Evolutionary conservation across 768 basidiomycete species (phyloP).

Genomic region (Zangia roseola): DNA sequence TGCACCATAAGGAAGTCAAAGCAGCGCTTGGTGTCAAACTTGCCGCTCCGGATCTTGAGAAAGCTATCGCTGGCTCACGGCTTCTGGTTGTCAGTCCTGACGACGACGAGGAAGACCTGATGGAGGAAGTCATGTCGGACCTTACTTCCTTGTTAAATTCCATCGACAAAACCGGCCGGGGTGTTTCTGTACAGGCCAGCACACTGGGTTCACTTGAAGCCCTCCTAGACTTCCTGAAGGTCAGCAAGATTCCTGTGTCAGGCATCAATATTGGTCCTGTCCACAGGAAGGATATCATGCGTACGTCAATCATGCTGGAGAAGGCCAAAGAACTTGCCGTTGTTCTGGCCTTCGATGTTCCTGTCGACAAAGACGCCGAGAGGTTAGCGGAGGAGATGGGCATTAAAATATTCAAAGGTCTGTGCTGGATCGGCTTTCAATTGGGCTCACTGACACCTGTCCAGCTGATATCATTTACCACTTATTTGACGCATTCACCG

Average conservation of each 20-base stretch:
- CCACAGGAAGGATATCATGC: conserved; percentile 93
- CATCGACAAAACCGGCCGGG: conserved; percentile 93
- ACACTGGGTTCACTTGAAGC: conserved; percentile 98
- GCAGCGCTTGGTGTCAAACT: conserved; percentile 97
- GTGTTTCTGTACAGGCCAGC: conserved; percentile 96
- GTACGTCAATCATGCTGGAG: conserved; percentile 90
- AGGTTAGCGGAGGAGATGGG: conserved; percentile 92
- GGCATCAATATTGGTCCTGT: conserved; percentile 98
- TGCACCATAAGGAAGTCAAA: conserved; percentile 96
- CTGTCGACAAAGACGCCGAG: conserved; percentile 92
- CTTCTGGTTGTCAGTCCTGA: conserved; percentile 91
- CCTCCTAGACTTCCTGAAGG: conserved; percentile 90
- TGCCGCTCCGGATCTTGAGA: conserved; percentile 91
- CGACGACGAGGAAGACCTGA: conserved; percentile 93
- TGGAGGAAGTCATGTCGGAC: conserved; percentile 96
- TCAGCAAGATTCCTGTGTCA: conserved; percentile 95
- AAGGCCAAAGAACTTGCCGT: conserved; percentile 93
- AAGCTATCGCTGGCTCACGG: conserved; percentile 96
- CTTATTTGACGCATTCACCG: conserved; percentile 93
- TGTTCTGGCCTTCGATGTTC: conserved; percentile 95
- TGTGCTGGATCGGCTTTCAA: neutral
- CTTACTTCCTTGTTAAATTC: conserved; percentile 83
- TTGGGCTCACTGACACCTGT: neutral
- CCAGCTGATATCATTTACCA: conserved; percentile 98
- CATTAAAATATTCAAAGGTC: conserved; percentile 91